A percentile compares a stretch with the other conserved stretches of the same genome.
These are phyloP conservation scores for Fusarium sarcochroum DNA, from an alignment of 2,329 filamentous ascomycete species.

Conservation along the genomic window DNA sequence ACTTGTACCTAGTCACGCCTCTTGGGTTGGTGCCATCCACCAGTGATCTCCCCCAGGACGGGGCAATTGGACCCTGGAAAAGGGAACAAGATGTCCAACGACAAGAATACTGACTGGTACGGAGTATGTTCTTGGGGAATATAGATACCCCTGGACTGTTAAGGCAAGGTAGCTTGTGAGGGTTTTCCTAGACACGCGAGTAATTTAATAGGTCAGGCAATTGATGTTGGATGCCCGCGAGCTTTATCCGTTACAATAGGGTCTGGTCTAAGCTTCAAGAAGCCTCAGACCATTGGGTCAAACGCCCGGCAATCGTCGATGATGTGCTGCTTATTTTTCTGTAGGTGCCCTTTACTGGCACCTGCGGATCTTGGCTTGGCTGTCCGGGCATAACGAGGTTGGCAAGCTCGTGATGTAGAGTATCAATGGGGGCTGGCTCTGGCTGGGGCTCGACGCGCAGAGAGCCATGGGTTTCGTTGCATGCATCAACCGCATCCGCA, in stretches of 20 bases:
- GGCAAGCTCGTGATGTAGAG: constrained; percentile 39
- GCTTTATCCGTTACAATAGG: constrained; percentile 21
- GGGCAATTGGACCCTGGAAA: constrained; percentile 27
- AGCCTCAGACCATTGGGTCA: constrained; percentile 18
- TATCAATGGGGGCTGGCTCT: constrained; percentile 34
- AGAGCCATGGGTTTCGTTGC: constrained; percentile 23
- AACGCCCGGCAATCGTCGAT: constrained; percentile 34
- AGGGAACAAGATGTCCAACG: not conserved
- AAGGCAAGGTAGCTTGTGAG: constrained; percentile 17
- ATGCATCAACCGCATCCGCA: constrained; percentile 41
- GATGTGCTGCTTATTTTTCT: constrained; percentile 26
- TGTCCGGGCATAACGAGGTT: not conserved
- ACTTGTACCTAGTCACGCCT: constrained; percentile 5
- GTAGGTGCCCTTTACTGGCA: not conserved
- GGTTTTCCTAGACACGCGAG: constrained; percentile 11
- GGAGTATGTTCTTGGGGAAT: constrained; percentile 4
- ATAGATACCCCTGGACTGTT: constrained; percentile 27
- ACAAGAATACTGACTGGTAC: constrained; percentile 4
- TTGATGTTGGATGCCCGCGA: constrained; percentile 19
- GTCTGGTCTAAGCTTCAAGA: constrained; percentile 9
- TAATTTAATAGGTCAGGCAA: constrained; percentile 27
- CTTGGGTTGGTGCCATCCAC: constrained; percentile 3
- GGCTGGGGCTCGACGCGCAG: constrained; percentile 6
- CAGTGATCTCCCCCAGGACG: not conserved
- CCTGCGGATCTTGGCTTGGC: too few species aligned